phyloP scores from a whole-genome alignment of 1,139 yeast species.

The Candida buenavistaensis region DNA sequence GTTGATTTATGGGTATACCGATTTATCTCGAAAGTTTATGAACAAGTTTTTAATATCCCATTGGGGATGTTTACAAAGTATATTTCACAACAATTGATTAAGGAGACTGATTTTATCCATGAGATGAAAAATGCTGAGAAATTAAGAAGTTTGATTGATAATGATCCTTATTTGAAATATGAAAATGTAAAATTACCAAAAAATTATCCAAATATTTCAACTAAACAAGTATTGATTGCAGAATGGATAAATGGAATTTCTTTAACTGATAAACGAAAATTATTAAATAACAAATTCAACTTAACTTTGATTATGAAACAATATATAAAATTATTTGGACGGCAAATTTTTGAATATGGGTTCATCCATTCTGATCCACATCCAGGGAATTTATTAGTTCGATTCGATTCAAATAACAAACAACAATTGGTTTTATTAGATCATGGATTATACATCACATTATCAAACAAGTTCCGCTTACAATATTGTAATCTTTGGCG shows the following conservation, averaged over 20 bases:
- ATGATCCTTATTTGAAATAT: slow-evolving; percentile 23
- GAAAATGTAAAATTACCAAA: slow-evolving; percentile 49
- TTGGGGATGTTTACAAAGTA: slow-evolving; percentile 56
- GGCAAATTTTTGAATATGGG: slow-evolving; percentile 75
- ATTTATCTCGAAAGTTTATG: slow-evolving; percentile 53
- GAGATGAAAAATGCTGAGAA: slow-evolving; percentile 55
- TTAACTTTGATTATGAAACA: slow-evolving; percentile 48
- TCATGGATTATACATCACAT: slow-evolving; percentile 68
- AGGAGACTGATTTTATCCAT: slow-evolving; percentile 60
- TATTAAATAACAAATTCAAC: slow-evolving; percentile 43
- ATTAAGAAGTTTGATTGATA: slow-evolving; percentile 20
- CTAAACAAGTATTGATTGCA: slow-evolving; percentile 54
- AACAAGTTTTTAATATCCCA: slow-evolving; percentile 63
- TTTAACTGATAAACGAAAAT: slow-evolving; percentile 43
- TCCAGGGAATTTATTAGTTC: slow-evolving; percentile 71
- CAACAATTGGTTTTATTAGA: slow-evolving; percentile 71
- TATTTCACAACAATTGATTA: slow-evolving; percentile 54
- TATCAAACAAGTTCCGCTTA: slow-evolving; percentile 49
- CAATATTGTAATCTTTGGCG: slow-evolving; percentile 69
- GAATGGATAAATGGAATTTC: slow-evolving; percentile 81
- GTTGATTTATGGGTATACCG: slow-evolving; percentile 63
- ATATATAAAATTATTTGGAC: slow-evolving; percentile 57
- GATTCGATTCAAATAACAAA: slow-evolving; percentile 37
- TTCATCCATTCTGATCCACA: slow-evolving; percentile 81
- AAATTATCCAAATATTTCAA: slow-evolving; percentile 45